Evolutionary conservation across 1,284 basidiomycete genomes (phyloP).

Genomic region (Tilletia caries): DNA sequence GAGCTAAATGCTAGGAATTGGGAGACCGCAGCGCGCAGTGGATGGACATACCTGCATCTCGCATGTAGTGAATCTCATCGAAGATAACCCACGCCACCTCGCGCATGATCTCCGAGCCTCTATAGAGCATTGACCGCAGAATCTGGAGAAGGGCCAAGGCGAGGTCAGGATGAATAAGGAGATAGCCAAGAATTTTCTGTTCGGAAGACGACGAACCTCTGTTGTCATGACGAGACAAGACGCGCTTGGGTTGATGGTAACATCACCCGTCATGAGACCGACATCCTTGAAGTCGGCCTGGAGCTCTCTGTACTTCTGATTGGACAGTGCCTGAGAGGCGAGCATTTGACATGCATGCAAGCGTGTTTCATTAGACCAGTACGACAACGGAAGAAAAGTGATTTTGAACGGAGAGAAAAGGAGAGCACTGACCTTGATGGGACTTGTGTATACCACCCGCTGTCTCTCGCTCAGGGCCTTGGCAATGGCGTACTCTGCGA

Average conservation of each 20-base stretch:
- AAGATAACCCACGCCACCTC: constrained; percentile 99
- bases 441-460: constrained; percentile 97
- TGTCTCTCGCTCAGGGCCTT: constrained; percentile 88
- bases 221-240: constrained; percentile 99
- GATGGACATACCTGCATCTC: constrained; percentile 68
- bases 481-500: constrained; percentile 98
- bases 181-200: too few species aligned
- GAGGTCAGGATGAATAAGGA: not conserved
- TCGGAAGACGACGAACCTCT: constrained; percentile 66
- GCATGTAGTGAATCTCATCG: constrained; percentile 99
- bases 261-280: constrained; percentile 98
- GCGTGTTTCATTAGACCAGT: not conserved
- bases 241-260: constrained; percentile 97
- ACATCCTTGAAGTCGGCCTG: constrained; percentile 94
- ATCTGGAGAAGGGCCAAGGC: constrained; percentile 62
- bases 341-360: too few species aligned
- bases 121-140: constrained; percentile 96
- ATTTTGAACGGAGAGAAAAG: not conserved
- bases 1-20: too few species aligned
- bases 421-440: constrained; percentile 78
- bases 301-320: constrained; percentile 99
- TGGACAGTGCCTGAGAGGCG: constrained; percentile 65
- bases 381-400: not conserved
- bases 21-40: not conserved
- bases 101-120: constrained; percentile 97